Evolutionary conservation across 495 filamentous ascomycete species (phyloP).

Genomic region (Bombardia bombarda): DNA sequence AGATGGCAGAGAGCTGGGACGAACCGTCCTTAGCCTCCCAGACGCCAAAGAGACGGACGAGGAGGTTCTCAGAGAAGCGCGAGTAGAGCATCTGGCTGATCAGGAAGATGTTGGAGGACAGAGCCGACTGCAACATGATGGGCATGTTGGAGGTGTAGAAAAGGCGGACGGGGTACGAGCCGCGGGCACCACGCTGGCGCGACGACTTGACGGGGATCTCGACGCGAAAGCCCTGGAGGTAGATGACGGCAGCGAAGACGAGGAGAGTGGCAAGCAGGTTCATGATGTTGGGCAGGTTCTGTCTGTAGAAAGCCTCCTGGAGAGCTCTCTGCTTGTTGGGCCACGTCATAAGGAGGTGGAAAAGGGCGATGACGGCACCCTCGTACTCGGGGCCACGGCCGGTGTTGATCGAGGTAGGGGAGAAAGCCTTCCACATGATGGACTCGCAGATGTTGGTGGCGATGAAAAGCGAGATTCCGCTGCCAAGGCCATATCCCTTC

Average conservation of each 20-base stretch:
- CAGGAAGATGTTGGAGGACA: conserved; percentile 98
- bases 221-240: conserved; percentile 99
- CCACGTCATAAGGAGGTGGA: conserved; percentile 98
- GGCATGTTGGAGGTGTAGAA: conserved; percentile 95
- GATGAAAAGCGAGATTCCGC: conserved; percentile 98
- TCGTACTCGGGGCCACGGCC: conserved; percentile 99
- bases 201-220: conserved; percentile 99
- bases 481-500: conserved; percentile 98
- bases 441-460: conserved; percentile 99
- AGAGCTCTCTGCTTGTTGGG: conserved; percentile 96
- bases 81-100: conserved; percentile 99
- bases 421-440: conserved; percentile 99
- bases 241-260: conserved; percentile 97
- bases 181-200: conserved; percentile 96
- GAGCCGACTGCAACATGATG: conserved; percentile 98
- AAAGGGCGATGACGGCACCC: conserved; percentile 95
- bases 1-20: conserved; percentile 85
- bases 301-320: conserved; percentile 96
- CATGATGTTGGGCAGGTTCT: conserved; percentile 99
- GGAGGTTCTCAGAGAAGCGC: conserved; percentile 95
- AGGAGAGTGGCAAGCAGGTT: conserved; percentile 88
- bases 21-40: conserved; percentile 98
- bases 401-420: conserved; percentile 98
- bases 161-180: conserved; percentile 68
- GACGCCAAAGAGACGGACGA: conserved; percentile 91